phyloP scores from a whole-genome alignment of 2,329 filamentous ascomycete genomes.

The Talaromyces pinophilus region DNA sequence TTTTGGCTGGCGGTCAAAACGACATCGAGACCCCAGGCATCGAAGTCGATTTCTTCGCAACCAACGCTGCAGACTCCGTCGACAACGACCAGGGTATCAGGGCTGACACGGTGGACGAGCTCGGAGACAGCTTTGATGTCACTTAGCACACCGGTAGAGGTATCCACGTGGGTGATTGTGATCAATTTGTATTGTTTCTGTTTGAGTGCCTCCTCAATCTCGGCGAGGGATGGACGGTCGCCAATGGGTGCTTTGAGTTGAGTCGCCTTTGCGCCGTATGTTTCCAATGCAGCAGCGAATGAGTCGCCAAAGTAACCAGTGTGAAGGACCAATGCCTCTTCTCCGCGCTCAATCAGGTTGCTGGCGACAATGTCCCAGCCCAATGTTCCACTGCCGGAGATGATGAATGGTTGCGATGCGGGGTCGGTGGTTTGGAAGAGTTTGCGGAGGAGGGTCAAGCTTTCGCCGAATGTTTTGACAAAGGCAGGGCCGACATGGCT shows the following conservation, averaged over 20 bases:
- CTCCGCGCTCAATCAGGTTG: constrained; percentile 85
- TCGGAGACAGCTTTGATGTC: constrained; percentile 83
- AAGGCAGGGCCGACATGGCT: constrained; percentile 90
- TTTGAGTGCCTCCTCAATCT: constrained; percentile 84
- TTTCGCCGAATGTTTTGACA: constrained; percentile 87
- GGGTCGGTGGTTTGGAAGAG: constrained; percentile 89
- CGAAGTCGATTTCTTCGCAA: constrained; percentile 92
- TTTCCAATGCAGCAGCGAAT: constrained; percentile 87
- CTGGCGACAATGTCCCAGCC: constrained; percentile 97
- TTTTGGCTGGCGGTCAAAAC: constrained; percentile 96
- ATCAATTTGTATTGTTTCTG: constrained; percentile 92
- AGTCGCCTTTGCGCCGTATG: constrained; percentile 86
- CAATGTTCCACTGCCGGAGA: constrained; percentile 91
- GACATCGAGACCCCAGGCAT: constrained; percentile 89
- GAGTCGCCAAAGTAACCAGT: constrained; percentile 97
- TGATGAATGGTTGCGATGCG: constrained; percentile 82
- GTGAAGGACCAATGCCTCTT: constrained; percentile 89
- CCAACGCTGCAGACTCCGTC: constrained; percentile 98
- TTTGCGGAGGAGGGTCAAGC: constrained; percentile 81
- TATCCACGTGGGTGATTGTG: constrained; percentile 96
- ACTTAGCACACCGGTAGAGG: constrained; percentile 91
- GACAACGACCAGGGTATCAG: constrained; percentile 86
- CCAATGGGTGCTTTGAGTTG: constrained; percentile 89
- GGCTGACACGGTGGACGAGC: constrained; percentile 80
- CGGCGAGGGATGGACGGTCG: constrained; percentile 77